A percentile compares a stretch with the other conserved stretches of the same genome.
Evolutionary conservation across 257 asterid genomes (phyloP).

Genomic region (Linderniella brevidens): DNA sequence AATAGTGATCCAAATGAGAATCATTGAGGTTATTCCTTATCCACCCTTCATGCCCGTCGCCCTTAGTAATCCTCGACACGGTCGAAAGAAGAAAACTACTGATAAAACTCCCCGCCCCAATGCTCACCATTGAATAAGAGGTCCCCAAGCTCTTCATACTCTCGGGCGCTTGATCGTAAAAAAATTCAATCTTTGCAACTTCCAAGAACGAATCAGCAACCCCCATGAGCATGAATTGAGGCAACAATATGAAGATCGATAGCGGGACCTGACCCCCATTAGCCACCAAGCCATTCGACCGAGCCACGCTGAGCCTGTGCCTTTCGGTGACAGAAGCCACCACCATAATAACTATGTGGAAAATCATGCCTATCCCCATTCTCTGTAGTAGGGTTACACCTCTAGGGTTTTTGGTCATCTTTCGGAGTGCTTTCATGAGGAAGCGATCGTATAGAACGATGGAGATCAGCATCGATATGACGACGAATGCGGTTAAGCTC

Average conservation of each 20-base stretch:
- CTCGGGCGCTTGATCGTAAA: constrained; percentile 85
- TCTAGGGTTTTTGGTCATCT: constrained; percentile 60
- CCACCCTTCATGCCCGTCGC: constrained; percentile 46
- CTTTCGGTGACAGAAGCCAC: constrained; percentile 46
- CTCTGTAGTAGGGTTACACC: constrained; percentile 67
- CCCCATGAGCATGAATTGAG: constrained; percentile 73
- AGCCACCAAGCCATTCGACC: constrained; percentile 20
- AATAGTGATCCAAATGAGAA: constrained; percentile 67
- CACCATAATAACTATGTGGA: constrained; percentile 50
- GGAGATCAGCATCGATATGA: constrained; percentile 50
- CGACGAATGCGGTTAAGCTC: constrained; percentile 54
- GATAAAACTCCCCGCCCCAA: constrained; percentile 57
- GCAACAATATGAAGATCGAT: constrained; percentile 46
- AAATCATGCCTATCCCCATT: constrained; percentile 65
- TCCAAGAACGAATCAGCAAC: constrained; percentile 65
- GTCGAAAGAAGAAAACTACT: constrained; percentile 53
- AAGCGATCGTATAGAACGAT: constrained; percentile 49
- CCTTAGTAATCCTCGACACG: constrained; percentile 31
- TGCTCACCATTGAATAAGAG: constrained; percentile 43
- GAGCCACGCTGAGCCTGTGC: constrained; percentile 41
- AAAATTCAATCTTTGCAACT: constrained; percentile 66
- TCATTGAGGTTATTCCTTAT: constrained; percentile 56
- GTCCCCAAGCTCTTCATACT: constrained; percentile 86
- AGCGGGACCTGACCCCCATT: constrained; percentile 38
- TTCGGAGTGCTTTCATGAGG: constrained; percentile 23